A percentile compares a stretch with the other conserved stretches of the same genome.
These are phyloP conservation scores for Trichoderma gracile DNA, from an alignment of 2,329 filamentous ascomycete genomes.

Conservation along the genomic window DNA sequence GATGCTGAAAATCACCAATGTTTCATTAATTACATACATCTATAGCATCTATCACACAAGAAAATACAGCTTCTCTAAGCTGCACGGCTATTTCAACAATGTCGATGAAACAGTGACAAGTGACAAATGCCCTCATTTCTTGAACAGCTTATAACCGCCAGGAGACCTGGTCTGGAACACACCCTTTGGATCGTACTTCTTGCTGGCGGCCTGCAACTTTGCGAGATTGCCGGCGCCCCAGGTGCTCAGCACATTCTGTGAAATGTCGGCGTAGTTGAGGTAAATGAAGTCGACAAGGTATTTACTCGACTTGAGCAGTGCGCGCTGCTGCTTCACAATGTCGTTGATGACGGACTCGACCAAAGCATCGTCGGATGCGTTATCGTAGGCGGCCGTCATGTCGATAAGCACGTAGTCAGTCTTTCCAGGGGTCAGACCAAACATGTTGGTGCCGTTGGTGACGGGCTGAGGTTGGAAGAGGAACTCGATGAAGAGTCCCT, in stretches of 20 bases:
- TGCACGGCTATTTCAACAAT: too few relatives aligned
- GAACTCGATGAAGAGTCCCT: slow-evolving; percentile 5
- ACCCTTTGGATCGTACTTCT: slow-evolving; percentile 25
- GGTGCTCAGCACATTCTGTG: slow-evolving; percentile 14
- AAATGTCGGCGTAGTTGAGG: slow-evolving; percentile 23
- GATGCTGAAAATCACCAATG: too few relatives aligned
- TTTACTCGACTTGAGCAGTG: neutral
- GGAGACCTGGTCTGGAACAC: slow-evolving; percentile 22
- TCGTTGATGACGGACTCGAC: neutral
- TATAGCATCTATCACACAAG: too few relatives aligned
- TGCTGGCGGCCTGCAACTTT: slow-evolving; percentile 2
- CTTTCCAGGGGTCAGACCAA: slow-evolving; percentile 5
- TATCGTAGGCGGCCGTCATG: slow-evolving; percentile 10
- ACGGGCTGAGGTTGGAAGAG: slow-evolving; percentile 11
- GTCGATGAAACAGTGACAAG: neutral
- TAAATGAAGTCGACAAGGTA: slow-evolving; percentile 14
- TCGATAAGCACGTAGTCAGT: slow-evolving; percentile 7
- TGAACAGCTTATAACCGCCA: slow-evolving; percentile 17
- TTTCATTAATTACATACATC: too few relatives aligned
- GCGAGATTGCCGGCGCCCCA: slow-evolving; percentile 15
- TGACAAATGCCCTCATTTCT: neutral
- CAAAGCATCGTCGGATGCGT: neutral
- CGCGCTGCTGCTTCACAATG: slow-evolving; percentile 1
- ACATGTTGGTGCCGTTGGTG: slow-evolving; percentile 14
- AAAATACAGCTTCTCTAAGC: too few relatives aligned